Base-by-base conservation (phyloP, 2,329 filamentous ascomycete genomes). In the Decorospora gaudefroyi region DNA sequence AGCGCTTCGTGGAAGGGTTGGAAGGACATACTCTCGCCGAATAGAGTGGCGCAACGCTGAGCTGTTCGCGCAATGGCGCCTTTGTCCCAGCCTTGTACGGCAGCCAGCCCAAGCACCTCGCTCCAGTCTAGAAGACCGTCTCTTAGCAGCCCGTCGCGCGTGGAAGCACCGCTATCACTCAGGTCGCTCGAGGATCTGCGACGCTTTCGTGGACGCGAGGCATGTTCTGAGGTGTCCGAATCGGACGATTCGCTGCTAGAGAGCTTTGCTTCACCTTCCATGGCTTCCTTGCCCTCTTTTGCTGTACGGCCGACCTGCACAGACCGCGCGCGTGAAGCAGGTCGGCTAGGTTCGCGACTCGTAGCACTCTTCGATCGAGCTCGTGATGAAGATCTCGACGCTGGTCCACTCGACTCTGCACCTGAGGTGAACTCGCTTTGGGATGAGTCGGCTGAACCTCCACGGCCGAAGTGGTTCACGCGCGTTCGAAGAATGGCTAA, bases 21-120 rank as follows among this genome's bases (percentile, higher is more conserved):
- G 44, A 90, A 77, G 2, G 74, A 71, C 80, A 93, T 90, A 16
- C 79, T 74, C 69, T 93, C 81, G 0, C 78, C 80, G 57, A 96
- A 96, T 0, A 96, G 73, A 31, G 80, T 74, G 2, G 86, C 82
- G 61, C 91, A 97, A 34, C 92, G 80, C 61, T 84, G 77, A 2
- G 86, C 80, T 0, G 90, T 81, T 19, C 88, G 81, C 38, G 83
- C 79, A 9, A 96, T 71, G 1, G 84, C 86, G 1, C 74, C 68
- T 1, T 86, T 74, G 15, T 67, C 50, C 70, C 90, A 91, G 0
- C 87, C 89, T 2, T 81, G 81, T 35, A 95, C 72, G 0, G 88
- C 80, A 2, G 92, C 92, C 1, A 90, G 78, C 0, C 88, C 88
- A 18, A 96, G 72, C 1, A 96, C 80, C 55, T 95, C 88, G 55